phyloP scores from a whole-genome alignment of 805 yeast genomes.

The Candida manassasensis region DNA sequence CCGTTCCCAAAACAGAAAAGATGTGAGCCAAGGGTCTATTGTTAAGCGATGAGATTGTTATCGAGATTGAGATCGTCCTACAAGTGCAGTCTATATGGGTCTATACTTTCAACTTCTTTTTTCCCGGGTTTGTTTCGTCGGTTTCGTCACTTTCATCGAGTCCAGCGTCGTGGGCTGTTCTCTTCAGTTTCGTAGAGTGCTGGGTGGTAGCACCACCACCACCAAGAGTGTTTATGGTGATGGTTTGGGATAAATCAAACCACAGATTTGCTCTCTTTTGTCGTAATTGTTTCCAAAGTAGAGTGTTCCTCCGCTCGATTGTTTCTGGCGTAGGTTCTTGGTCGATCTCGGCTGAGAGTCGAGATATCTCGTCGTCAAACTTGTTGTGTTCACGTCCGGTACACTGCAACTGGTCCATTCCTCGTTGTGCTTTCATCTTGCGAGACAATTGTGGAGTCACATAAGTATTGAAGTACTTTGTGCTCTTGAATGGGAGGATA shows the following conservation, averaged over 20 bases:
- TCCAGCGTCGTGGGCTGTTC: neutral
- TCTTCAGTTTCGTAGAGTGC: neutral
- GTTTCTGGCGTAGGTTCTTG: conserved; percentile 9
- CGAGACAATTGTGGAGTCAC: conserved; percentile 41
- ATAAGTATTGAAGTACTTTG: conserved; percentile 36
- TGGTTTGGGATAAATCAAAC: conserved; percentile 16
- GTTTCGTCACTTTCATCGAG: too few relatives aligned
- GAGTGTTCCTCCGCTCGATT: conserved; percentile 23
- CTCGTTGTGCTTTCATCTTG: conserved; percentile 33
- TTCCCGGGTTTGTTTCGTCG: neutral
- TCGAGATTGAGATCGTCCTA: too few relatives aligned
- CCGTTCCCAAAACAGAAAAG: too few relatives aligned
- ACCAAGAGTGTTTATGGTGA: conserved; percentile 1
- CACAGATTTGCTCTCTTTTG: conserved; percentile 18
- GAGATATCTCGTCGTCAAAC: conserved; percentile 5
- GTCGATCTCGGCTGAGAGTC: conserved; percentile 11
- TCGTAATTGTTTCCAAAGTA: conserved; percentile 31
- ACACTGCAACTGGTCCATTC: conserved; percentile 18
- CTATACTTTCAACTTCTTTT: neutral
- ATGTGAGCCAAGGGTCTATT: too few relatives aligned
- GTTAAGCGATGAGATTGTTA: too few relatives aligned
- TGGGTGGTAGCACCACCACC: conserved; percentile 4
- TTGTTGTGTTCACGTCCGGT: conserved; percentile 6
- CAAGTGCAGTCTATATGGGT: too few relatives aligned
- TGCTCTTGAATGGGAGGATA: conserved; percentile 25